A percentile compares a stretch with the other conserved stretches of the same genome.
These are phyloP conservation scores for Trapa bicornis DNA, from an alignment of 345 rosid genomes.

Conservation along the genomic window DNA sequence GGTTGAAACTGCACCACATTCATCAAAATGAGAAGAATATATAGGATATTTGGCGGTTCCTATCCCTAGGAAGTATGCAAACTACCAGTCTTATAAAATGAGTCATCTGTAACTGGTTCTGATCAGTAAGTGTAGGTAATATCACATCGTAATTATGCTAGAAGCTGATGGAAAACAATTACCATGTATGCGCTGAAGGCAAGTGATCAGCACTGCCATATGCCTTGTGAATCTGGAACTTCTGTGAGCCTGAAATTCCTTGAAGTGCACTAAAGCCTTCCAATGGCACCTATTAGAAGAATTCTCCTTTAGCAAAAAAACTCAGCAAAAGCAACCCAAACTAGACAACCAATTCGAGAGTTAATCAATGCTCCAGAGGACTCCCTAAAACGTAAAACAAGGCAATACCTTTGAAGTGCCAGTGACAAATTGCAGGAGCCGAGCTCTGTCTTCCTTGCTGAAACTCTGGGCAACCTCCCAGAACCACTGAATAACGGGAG, in stretches of 20 bases:
- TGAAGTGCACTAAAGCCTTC: constrained; percentile 97
- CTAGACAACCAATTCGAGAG: background rate
- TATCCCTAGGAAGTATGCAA: too few species aligned
- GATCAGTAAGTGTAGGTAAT: too few species aligned
- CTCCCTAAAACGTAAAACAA: background rate
- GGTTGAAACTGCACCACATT: constrained; percentile 63
- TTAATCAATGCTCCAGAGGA: background rate
- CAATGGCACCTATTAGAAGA: constrained; percentile 53
- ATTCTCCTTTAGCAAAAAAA: background rate
- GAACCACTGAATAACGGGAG: constrained; percentile 91
- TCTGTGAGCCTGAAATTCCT: constrained; percentile 92
- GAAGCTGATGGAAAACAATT: background rate
- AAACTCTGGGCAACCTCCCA: constrained; percentile 97
- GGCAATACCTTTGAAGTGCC: constrained; percentile 81
- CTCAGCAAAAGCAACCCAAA: background rate
- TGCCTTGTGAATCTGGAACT: constrained; percentile 97
- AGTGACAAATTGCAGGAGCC: constrained; percentile 88
- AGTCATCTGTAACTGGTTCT: too few species aligned
- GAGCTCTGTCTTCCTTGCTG: constrained; percentile 96
- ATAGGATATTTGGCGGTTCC: too few species aligned
- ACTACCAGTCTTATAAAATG: too few species aligned
- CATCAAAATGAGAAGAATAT: background rate
- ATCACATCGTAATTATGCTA: too few species aligned
- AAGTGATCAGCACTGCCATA: constrained; percentile 84
- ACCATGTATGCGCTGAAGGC: constrained; percentile 99